phyloP scores from a whole-genome alignment of 352 stramenopile genomes.

The Phytophthora kernoviae region DNA sequence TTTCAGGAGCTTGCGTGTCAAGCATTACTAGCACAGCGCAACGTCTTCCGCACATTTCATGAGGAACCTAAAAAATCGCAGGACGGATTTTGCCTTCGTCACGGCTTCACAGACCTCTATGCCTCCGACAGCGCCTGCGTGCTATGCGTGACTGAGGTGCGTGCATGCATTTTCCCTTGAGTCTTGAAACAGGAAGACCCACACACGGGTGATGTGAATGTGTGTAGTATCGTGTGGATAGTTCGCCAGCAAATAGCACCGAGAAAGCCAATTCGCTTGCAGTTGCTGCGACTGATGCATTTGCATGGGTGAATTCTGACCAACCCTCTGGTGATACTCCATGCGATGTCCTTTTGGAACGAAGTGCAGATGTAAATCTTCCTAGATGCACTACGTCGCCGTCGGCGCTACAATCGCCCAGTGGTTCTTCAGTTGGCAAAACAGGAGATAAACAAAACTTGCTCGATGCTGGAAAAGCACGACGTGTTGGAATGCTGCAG shows the following conservation, averaged over 20 bases:
- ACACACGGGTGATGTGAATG: background rate
- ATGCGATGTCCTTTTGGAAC: background rate
- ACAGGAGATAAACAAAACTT: background rate
- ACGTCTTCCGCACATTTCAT: constrained; percentile 28
- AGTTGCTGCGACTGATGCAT: background rate
- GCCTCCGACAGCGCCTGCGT: constrained; percentile 55
- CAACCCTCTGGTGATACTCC: constrained; percentile 3
- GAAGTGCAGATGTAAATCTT: background rate
- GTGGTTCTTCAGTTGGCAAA: background rate
- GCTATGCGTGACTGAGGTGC: constrained; percentile 53
- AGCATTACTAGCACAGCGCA: constrained; percentile 37
- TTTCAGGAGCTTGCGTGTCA: constrained; percentile 52
- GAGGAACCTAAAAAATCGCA: constrained; percentile 43
- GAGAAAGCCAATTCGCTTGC: background rate
- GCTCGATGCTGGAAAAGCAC: background rate
- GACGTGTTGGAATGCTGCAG: background rate
- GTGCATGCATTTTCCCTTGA: background rate
- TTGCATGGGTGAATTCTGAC: background rate
- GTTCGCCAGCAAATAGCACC: constrained; percentile 1
- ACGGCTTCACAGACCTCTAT: constrained; percentile 46
- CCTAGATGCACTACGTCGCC: constrained; percentile 3
- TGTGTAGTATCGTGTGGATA: constrained; percentile 22
- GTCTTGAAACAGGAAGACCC: background rate
- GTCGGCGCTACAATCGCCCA: background rate
- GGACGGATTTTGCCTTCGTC: constrained; percentile 60